A percentile compares a stretch with the other conserved stretches of the same genome.
Evolutionary conservation across 257 asterid genomes (phyloP).

Genomic region (Vinca minor): DNA sequence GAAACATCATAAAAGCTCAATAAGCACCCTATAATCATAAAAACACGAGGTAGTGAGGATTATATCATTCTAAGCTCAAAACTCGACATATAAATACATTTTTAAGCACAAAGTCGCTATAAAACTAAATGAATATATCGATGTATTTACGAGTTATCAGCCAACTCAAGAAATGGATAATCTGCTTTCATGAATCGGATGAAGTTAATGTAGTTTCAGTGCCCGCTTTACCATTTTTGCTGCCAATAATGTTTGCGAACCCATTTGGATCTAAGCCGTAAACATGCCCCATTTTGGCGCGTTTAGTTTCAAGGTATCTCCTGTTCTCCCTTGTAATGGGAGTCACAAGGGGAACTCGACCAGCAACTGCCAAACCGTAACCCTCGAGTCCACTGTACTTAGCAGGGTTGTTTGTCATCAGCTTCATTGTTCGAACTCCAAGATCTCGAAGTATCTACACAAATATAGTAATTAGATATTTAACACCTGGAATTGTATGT

Average conservation of each 20-base stretch:
- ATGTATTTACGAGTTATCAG: no score
- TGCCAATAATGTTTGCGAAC: conserved; percentile 36
- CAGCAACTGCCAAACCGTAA: conserved; percentile 76
- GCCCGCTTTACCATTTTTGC: conserved; percentile 27
- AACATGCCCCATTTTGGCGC: conserved; percentile 89
- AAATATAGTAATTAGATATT: background rate
- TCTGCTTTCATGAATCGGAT: no score
- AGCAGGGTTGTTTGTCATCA: conserved; percentile 97
- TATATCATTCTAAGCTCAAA: no score
- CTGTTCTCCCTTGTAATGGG: conserved; percentile 75
- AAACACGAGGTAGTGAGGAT: no score
- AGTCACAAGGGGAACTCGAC: conserved; percentile 71
- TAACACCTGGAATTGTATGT: background rate
- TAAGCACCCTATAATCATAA: no score
- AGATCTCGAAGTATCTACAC: conserved; percentile 90
- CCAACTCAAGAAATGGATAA: no score
- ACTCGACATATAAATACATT: no score
- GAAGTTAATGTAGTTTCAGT: conserved; percentile 14
- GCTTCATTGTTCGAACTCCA: conserved; percentile 89
- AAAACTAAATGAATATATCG: no score
- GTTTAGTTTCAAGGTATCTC: conserved; percentile 87
- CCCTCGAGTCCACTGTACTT: conserved; percentile 91
- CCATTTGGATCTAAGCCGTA: conserved; percentile 59
- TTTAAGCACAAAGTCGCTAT: no score
- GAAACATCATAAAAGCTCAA: no score